A percentile compares a stretch with the other conserved stretches of the same genome.
Conservation (phyloP, 805 yeast genomes). For the Candida awuae region DNA sequence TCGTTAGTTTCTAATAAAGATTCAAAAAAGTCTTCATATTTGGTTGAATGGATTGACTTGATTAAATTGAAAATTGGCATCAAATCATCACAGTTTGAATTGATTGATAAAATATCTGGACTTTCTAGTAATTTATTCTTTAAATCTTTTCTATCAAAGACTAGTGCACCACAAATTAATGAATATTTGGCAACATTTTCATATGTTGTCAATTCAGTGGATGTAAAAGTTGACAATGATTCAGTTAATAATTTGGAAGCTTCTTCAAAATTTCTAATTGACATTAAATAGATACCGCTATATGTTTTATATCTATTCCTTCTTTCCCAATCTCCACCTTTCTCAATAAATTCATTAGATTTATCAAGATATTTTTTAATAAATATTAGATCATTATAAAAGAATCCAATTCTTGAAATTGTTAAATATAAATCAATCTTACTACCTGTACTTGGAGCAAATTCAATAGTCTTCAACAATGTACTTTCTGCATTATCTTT, state of each 20-base stretch:
- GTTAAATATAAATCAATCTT: slow-evolving; percentile 83
- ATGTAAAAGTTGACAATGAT: slow-evolving; percentile 90
- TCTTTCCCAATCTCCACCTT: slow-evolving; percentile 99
- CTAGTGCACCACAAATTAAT: slow-evolving; percentile 75
- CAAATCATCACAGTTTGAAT: slow-evolving; percentile 59
- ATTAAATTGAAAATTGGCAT: slow-evolving; percentile 79
- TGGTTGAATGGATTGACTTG: slow-evolving; percentile 81
- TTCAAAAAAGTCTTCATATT: slow-evolving; percentile 72
- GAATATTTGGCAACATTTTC: slow-evolving; percentile 87
- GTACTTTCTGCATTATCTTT: slow-evolving; percentile 58
- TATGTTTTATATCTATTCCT: slow-evolving; percentile 91
- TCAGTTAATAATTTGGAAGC: slow-evolving; percentile 84
- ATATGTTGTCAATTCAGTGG: slow-evolving; percentile 81
- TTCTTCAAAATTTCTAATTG: slow-evolving; percentile 77
- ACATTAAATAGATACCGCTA: slow-evolving; percentile 72
- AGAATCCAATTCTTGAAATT: slow-evolving; percentile 81
- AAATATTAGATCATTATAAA: slow-evolving; percentile 67
- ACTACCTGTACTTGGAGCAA: slow-evolving; percentile 79
- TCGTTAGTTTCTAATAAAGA: slow-evolving; percentile 72
- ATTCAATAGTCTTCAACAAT: slow-evolving; percentile 62
- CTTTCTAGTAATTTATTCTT: slow-evolving; percentile 83
- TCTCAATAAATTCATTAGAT: slow-evolving; percentile 70
- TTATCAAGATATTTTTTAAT: slow-evolving; percentile 68
- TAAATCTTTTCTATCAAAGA: slow-evolving; percentile 75
- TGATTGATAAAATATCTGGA: slow-evolving; percentile 81